A percentile compares a stretch with the other conserved stretches of the same genome.
phyloP scores from a whole-genome alignment of 495 filamentous ascomycete species.

The Geopyxis carbonaria region DNA sequence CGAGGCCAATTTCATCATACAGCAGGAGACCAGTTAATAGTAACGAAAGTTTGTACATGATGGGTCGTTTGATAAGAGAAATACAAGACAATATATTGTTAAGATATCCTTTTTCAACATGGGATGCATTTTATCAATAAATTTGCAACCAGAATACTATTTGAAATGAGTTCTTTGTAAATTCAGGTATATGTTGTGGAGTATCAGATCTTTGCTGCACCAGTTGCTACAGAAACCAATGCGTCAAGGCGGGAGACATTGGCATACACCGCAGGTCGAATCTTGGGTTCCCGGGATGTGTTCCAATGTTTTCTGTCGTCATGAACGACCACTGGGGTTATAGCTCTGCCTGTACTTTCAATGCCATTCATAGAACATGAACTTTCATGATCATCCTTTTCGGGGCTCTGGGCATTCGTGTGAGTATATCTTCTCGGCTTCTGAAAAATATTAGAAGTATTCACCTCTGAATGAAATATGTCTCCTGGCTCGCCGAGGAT shows the following conservation, averaged over 20 bases:
- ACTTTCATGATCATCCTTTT: constrained; percentile 5
- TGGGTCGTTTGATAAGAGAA: too few relatives aligned
- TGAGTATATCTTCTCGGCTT: background rate
- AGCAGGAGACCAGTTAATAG: too few relatives aligned
- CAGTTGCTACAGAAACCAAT: constrained; percentile 16
- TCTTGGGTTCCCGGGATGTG: constrained; percentile 5
- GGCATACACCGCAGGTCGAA: background rate
- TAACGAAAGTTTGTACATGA: too few relatives aligned
- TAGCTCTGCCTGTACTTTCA: constrained; percentile 5
- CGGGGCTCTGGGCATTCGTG: constrained; percentile 14
- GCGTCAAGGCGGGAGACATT: constrained; percentile 10
- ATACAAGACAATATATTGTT: too few relatives aligned
- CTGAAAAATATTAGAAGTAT: background rate
- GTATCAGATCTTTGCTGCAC: constrained; percentile 14
- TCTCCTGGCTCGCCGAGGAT: constrained; percentile 21
- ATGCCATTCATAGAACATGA: background rate
- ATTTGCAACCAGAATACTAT: too few relatives aligned
- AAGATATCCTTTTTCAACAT: too few relatives aligned
- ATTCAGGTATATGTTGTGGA: too few relatives aligned
- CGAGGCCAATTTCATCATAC: too few relatives aligned
- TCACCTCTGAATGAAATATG: constrained; percentile 7
- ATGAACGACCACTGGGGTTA: constrained; percentile 12
- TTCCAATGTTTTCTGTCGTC: constrained; percentile 11
- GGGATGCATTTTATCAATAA: too few relatives aligned
- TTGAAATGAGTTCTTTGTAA: too few relatives aligned